A percentile compares a stretch with the other conserved stretches of the same genome.
phyloP scores from a whole-genome alignment of 257 asterid genomes.

The Verbascum thapsus region DNA sequence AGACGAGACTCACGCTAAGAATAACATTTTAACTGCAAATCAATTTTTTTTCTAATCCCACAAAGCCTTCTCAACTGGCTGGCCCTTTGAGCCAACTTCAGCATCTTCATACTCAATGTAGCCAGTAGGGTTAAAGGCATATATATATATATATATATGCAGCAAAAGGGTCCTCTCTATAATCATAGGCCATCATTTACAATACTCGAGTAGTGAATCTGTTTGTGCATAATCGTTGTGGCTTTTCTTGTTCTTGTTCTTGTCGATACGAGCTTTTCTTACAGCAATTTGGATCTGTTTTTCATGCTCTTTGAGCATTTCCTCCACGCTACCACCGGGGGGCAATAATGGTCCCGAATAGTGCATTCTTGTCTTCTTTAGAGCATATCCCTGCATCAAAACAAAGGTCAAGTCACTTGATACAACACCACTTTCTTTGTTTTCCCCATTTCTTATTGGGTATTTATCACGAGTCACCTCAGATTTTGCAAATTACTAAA shows the following conservation, averaged over 20 bases:
- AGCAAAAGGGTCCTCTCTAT: conserved; percentile 5
- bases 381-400: conserved; percentile 44
- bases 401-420: no score
- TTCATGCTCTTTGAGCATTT: conserved; percentile 84
- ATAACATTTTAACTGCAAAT: no score
- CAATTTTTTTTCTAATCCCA: no score
- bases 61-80: no score
- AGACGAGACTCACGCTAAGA: conserved; percentile 6
- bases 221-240: conserved; percentile 50
- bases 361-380: conserved; percentile 66
- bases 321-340: conserved; percentile 65
- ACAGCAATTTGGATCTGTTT: conserved; percentile 81
- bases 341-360: conserved; percentile 83
- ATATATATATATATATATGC: conserved; percentile 20
- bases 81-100: no score
- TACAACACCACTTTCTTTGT: no score
- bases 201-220: conserved; percentile 60
- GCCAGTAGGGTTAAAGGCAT: conserved; percentile 19
- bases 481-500: no score
- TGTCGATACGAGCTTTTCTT: conserved; percentile 73
- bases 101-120: conserved; percentile 2
- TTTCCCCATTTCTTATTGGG: no score
- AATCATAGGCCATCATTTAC: conserved; percentile 51
- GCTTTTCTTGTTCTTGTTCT: conserved; percentile 48
- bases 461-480: no score